Base-by-base conservation (phyloP, 1,284 basidiomycete species). In the Mycena sp. region DNA sequence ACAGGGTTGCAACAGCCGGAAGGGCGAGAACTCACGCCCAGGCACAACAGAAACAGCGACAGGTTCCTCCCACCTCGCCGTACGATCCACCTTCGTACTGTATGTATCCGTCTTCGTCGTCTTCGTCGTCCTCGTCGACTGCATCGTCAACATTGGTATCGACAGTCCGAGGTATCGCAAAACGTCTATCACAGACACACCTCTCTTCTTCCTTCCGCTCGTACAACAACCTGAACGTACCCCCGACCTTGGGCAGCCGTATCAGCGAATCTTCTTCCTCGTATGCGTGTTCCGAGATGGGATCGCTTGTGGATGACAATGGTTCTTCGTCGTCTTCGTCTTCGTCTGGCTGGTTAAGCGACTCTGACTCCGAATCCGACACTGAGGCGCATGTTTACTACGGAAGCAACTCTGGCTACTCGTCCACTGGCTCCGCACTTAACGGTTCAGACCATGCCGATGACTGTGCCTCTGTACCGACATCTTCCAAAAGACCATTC, bases 251-350 rank as follows among this genome's bases (percentile, higher is more conserved):
- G n/a, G n/a, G n/a, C 58, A 82, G 81, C 65, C 78, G 76, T 48
- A 77, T 78, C 54, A 83, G 82, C 61, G 79, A 75, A 61, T 78
- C 80, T 25, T 79, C 78, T 41, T 73, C 79, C 51, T 83, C 81
- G 52, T 80, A 81, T 43, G 82, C 81, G 12, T 85, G 86, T 45
- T 88, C 88, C 3, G 89, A 90, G 61, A 80, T 86, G 69, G 85
- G 81, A 56, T 87, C 87, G 32, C 75, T 89, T 43, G 83, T 84
- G 19, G 88, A 90, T 67, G 87, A 90, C 70, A 87, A 83, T 56
- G 85, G 83, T 28, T 89, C 85, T 9, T 87, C 87, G 29, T 68
- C 67, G 38, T 85, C 84, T 10, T 84, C 83, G 37, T 85, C 82
- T 6, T 82, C 82, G 52, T 81, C 75, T 69, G 83, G 73, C n/a